Percentiles rank a stretch among this genome's conserved stretches.
Conservation (phyloP, 805 yeast genomes). For the Teunomyces lycoperdinae region DNA sequence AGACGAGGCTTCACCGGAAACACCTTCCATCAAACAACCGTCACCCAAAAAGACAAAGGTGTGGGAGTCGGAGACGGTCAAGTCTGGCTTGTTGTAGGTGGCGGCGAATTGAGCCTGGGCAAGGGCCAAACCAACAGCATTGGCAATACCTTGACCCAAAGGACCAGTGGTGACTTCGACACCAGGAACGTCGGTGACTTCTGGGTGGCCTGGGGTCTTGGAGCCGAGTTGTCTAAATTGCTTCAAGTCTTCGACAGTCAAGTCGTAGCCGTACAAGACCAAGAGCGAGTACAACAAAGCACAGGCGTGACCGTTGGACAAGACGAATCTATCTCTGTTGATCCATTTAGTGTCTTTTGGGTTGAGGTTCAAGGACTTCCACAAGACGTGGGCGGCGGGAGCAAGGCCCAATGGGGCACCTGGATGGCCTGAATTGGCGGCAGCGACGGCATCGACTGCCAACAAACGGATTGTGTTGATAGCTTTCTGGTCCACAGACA, state of each 20-base stretch:
- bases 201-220: conserved; percentile 98
- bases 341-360: conserved; percentile 91
- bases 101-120: conserved; percentile 93
- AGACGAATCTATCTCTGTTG: conserved; percentile 92
- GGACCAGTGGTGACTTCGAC: conserved; percentile 98
- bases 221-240: conserved; percentile 86
- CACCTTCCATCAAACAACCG: conserved; percentile 98
- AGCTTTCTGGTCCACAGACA: conserved; percentile 64
- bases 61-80: conserved; percentile 67
- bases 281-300: conserved; percentile 83
- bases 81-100: conserved; percentile 86
- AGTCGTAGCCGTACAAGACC: conserved; percentile 81
- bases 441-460: conserved; percentile 81
- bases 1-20: conserved; percentile 89
- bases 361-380: conserved; percentile 79
- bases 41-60: conserved; percentile 88
- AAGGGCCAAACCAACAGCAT: conserved; percentile 95
- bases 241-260: conserved; percentile 82
- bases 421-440: conserved; percentile 97
- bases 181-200: conserved; percentile 78
- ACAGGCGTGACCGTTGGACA: conserved; percentile 96
- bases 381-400: conserved; percentile 87
- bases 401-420: conserved; percentile 99
- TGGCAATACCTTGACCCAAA: conserved; percentile 94
- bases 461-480: conserved; percentile 85